These are phyloP conservation scores for Capsicum rhomboideum DNA, from an alignment of 257 asterid species.

Conservation along the genomic window DNA sequence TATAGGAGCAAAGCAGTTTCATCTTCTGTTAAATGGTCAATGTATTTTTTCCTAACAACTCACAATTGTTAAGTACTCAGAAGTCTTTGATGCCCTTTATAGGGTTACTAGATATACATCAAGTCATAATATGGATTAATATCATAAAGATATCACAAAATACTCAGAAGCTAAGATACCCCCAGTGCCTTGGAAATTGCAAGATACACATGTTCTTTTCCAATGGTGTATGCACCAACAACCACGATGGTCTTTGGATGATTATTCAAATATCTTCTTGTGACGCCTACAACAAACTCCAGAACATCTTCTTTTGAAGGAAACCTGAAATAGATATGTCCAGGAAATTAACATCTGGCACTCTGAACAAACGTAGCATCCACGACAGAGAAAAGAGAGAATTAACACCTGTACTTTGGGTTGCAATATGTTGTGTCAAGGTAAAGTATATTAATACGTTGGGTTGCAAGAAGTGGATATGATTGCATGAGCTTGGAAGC, in stretches of 20 bases:
- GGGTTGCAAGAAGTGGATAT: slow-evolving; percentile 6
- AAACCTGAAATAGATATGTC: slow-evolving; percentile 9
- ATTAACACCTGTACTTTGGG: slow-evolving; percentile 16
- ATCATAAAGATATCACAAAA: not conserved
- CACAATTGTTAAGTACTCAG: not conserved
- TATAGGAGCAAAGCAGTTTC: not conserved
- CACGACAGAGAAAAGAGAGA: not conserved
- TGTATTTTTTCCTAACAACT: not conserved
- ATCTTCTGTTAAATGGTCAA: not conserved
- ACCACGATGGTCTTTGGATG: slow-evolving; percentile 14
- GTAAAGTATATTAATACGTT: slow-evolving; percentile 12
- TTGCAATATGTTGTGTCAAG: slow-evolving; percentile 28
- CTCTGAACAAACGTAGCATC: not conserved
- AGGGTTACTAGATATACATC: not conserved
- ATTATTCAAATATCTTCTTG: slow-evolving; percentile 3
- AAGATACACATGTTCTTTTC: slow-evolving; percentile 26
- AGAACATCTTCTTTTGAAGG: slow-evolving; percentile 21
- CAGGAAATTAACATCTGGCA: not conserved
- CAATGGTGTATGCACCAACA: slow-evolving; percentile 28
- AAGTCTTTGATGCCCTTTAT: not conserved
- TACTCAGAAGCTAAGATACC: slow-evolving; percentile 5
- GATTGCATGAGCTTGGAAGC: slow-evolving; percentile 21
- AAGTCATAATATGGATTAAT: not conserved
- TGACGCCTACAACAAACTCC: slow-evolving; percentile 13
- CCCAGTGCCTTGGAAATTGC: slow-evolving; percentile 24